Evolutionary conservation across 305 asterid genomes (phyloP).

Genomic region (Solanum hybrid): DNA sequence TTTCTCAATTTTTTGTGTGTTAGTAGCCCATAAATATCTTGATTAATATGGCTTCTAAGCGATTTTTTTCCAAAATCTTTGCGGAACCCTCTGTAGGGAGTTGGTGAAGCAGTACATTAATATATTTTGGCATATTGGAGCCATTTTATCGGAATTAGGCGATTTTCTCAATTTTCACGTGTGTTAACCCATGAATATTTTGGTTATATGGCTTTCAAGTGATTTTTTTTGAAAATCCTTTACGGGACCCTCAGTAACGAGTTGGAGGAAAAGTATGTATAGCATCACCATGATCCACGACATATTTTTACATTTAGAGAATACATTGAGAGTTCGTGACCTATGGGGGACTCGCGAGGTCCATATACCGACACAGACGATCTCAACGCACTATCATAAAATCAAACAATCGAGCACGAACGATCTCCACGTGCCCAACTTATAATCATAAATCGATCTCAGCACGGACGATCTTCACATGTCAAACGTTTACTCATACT

Average conservation of each 20-base stretch:
- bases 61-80: neutral
- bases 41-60: neutral
- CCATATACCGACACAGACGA: neutral
- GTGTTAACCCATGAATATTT: neutral
- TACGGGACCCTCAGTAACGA: neutral
- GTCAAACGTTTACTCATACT: neutral
- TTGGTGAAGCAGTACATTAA: neutral
- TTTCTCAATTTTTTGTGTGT: neutral
- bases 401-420: neutral
- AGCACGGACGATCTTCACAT: neutral
- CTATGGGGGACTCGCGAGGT: neutral
- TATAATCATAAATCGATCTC: neutral
- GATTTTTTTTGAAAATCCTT: neutral
- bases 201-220: neutral
- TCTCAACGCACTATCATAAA: neutral
- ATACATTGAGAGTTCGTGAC: neutral
- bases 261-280: neutral
- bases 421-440: neutral
- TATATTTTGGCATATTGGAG: neutral
- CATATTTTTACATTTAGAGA: neutral
- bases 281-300: neutral
- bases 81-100: neutral
- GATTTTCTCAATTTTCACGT: neutral
- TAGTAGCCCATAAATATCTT: too few relatives aligned
- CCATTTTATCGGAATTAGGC: neutral